Base-by-base conservation (phyloP, 2,329 filamentous ascomycete species). In the Cytospora piceicola region DNA sequence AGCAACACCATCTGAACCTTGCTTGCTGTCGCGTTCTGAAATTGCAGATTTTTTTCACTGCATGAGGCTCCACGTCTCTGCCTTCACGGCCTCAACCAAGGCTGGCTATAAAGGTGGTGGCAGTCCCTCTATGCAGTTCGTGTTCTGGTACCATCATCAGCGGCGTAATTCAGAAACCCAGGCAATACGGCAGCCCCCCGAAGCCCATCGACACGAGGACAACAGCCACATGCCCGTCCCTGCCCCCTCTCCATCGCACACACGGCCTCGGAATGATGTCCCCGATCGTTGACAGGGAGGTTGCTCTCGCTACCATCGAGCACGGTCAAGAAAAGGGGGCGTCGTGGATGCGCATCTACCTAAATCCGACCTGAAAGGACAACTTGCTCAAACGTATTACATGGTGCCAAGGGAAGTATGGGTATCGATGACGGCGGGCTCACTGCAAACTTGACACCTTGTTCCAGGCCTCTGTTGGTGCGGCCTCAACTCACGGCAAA, bases 41-140 rank as follows among this genome's bases (percentile, higher is more conserved):
- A 22, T 39, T 57, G 61, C 61, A 57, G 51, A 51, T 24, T 56
- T 56, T 63, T 57, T 51, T 46, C 29, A 24, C 53, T 57, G 61
- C 53, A 51, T 24, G n/a, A 36, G 56, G 14, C 29, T 57, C 61
- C 56, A 54, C 61, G 56, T 55, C 53, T 57, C 12, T 29, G 30
- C 36, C 56, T 51, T 49, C 20, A 57, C 30, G 53, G n/a, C 22
- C 15, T 51, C 54, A 34, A 56, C n/a, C n/a, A 42, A 14, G 6
- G 22, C n/a, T 20, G 32, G 9, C 39, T 63, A 63, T 63, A 63
- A 63, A 63, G 61, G 51, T 51, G 30, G 22, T 29, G 29, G 29
- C 17, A 29, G 39, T n/a, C 61, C 54, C n/a, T 49, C 46, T 24
- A 22, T 20, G 46, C n/a, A 24, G 46, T 49, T 14, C 11, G n/a